Evolutionary conservation across 176 grass and related monocot genomes (phyloP), one percentile per base, ranked within the genome.

Genomic region (Sorghum bicolor): DNA sequence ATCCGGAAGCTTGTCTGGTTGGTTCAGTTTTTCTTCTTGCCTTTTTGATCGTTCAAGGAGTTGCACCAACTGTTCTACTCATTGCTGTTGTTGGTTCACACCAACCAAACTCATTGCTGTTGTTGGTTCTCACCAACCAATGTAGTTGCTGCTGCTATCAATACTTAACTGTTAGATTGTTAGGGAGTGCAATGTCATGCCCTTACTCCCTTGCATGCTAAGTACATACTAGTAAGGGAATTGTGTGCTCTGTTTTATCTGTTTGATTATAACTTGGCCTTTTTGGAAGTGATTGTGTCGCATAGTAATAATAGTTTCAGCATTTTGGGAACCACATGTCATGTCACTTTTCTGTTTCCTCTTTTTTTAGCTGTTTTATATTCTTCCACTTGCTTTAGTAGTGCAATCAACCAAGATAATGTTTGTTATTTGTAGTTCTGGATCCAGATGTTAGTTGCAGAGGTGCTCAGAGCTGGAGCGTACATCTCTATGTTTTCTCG

Each of bases 371-470:
- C 60, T 13, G 15, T 3, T 68, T 64, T n/a, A 8, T 77, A 9
- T 31, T 61, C 4, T 86, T 64, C 62, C 36, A 37, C 13, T 78
- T 71, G n/a, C 15, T 78, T 12, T 14, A 45, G 37, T 67, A 65
- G n/a, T 78, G 26, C 34, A 39, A 86, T 38, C 78, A 82, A 28
- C 67, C 26, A 68, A 60, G 60, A 19, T 34, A 58, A 26, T 50
- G 76, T 78, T 63, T 77, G 9, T 55, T 64, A 58, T 82, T 76
- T 44, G 44, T 83, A 90, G 73, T 43, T 78, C 41, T 77, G 19
- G 73, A 2, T 86, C 79, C 88, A 82, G 73, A 90, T 90, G 88
- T 82, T 90, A 82, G 72, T 82, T 26, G 24, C 67, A 41, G 44
- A 30, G 73, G 79, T 82, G 60, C 31, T 90, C 88, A 78, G 88